Evolutionary conservation across 331 rosid genomes (phyloP).

Genomic region (Pyrus hybrid): DNA sequence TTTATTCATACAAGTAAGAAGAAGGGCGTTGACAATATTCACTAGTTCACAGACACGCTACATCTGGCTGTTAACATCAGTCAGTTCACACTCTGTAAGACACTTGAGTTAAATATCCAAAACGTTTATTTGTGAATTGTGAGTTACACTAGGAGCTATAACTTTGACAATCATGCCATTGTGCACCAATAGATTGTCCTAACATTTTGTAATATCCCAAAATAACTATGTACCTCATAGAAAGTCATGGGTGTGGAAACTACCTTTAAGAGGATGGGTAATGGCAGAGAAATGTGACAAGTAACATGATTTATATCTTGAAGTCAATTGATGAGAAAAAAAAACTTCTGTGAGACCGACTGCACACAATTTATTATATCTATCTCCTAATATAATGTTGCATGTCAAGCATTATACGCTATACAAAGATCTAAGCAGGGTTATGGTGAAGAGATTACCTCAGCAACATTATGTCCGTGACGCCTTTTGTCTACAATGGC

Average conservation of each 20-base stretch:
- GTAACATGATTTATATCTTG: neutral
- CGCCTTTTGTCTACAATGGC: slow-evolving; percentile 99
- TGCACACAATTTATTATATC: neutral
- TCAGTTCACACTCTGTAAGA: too few relatives aligned
- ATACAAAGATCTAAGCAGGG: neutral
- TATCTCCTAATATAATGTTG: neutral
- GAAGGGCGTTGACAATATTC: neutral
- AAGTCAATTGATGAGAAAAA: neutral
- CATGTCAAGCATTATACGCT: neutral
- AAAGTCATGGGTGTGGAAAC: neutral
- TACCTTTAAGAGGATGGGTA: neutral
- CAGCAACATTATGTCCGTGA: slow-evolving; percentile 83
- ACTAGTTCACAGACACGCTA: too few relatives aligned
- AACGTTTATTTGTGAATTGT: neutral
- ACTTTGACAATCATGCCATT: neutral
- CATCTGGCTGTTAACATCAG: too few relatives aligned
- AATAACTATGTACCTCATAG: neutral
- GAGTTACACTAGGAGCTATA: neutral
- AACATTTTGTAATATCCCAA: neutral
- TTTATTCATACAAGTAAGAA: neutral
- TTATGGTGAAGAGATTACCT: slow-evolving; percentile 38
- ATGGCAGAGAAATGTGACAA: neutral
- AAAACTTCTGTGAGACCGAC: neutral
- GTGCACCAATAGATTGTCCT: neutral
- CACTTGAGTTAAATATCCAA: too few relatives aligned